Percentiles rank a stretch among this genome's conserved stretches.
phyloP scores from a whole-genome alignment of 208 protist genomes.

The Trypanosoma melophagium region DNA sequence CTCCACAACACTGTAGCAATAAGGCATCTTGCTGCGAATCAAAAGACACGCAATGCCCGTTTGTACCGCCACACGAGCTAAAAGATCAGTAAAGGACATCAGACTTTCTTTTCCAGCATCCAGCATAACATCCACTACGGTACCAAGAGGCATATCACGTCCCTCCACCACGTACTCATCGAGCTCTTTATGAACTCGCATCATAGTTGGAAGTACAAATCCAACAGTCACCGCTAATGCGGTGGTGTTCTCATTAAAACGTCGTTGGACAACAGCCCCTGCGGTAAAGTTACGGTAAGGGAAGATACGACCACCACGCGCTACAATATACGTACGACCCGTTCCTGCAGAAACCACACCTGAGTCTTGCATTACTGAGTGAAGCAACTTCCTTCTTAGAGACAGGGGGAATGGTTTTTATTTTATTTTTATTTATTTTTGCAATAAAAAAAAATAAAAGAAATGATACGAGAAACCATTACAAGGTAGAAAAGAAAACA shows the following conservation, averaged over 20 bases:
- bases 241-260: conserved; percentile 64
- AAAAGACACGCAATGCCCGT: conserved; percentile 49
- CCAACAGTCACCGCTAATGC: conserved; percentile 48
- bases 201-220: conserved; percentile 61
- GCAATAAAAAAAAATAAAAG: conserved; percentile 19
- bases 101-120: conserved; percentile 26
- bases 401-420: too few species aligned
- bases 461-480: conserved; percentile 21
- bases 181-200: conserved; percentile 45
- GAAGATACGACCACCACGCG: conserved; percentile 19
- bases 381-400: too few species aligned
- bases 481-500: conserved; percentile 8
- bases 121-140: conserved; percentile 49
- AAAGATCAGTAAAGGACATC: conserved; percentile 47
- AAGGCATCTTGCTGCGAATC: conserved; percentile 40
- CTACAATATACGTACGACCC: conserved; percentile 9
- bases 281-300: conserved; percentile 57
- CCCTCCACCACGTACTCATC: conserved; percentile 61
- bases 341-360: background rate
- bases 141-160: conserved; percentile 54
- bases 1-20: conserved; percentile 55
- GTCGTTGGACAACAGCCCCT: conserved; percentile 42
- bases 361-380: background rate
- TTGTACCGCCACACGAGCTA: conserved; percentile 58
- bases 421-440: too few species aligned